Percentiles rank a stretch among this genome's conserved stretches.
phyloP scores from a whole-genome alignment of 495 filamentous ascomycete genomes.

The Penicillium diatomitis region DNA sequence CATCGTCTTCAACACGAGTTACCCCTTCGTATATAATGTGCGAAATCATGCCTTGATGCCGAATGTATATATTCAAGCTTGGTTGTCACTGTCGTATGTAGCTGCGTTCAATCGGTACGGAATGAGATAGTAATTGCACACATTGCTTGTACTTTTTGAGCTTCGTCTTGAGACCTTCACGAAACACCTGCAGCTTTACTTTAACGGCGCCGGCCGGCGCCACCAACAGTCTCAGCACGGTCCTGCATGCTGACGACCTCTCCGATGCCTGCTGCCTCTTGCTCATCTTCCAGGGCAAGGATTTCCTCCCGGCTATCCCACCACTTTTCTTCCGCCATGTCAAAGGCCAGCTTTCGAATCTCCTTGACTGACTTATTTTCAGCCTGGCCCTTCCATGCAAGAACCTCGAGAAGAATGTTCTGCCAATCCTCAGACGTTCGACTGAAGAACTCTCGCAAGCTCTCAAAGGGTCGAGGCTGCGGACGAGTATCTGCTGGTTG shows the following conservation, averaged over 20 bases:
- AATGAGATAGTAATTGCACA: too few species aligned
- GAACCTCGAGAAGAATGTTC: conserved; percentile 60
- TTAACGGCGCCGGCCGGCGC: conserved; percentile 50
- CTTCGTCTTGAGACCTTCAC: too few species aligned
- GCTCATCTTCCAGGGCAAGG: conserved; percentile 85
- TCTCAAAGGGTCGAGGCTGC: conserved; percentile 76
- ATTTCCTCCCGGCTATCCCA: conserved; percentile 98
- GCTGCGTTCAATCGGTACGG: too few species aligned
- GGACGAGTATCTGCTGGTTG: conserved; percentile 37
- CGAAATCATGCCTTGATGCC: too few species aligned
- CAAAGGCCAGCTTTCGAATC: conserved; percentile 80
- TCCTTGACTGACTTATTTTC: conserved; percentile 70
- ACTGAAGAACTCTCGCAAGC: conserved; percentile 81
- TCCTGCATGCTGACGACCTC: conserved; percentile 87
- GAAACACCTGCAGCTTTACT: not conserved
- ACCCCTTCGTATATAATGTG: too few species aligned
- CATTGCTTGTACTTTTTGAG: too few species aligned
- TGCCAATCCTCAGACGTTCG: conserved; percentile 89
- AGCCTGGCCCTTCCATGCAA: conserved; percentile 47
- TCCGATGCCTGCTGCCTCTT: conserved; percentile 89
- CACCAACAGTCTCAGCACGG: conserved; percentile 45
- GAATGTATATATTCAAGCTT: too few species aligned
- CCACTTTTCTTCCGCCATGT: conserved; percentile 89
- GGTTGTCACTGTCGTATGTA: too few species aligned
- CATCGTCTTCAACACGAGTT: too few species aligned